Evolutionary conservation across 352 stramenopile species (phyloP).

Genomic region (Pythium folliculosum): DNA sequence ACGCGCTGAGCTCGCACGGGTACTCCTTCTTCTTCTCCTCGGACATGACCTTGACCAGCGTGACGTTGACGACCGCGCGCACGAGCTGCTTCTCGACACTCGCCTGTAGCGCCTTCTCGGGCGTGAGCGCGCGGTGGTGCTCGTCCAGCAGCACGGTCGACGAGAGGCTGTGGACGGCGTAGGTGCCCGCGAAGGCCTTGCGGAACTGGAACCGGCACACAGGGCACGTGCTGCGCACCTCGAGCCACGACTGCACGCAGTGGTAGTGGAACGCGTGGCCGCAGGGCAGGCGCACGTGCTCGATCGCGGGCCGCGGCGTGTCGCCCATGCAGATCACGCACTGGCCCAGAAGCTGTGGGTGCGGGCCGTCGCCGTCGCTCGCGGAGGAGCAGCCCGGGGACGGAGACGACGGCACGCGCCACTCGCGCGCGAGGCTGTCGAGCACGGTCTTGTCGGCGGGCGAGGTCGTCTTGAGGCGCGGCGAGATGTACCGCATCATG

Average conservation of each 20-base stretch:
- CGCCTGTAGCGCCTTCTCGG: conserved; percentile 26
- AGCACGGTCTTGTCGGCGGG: conserved; percentile 43
- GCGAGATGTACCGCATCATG: conserved; percentile 58
- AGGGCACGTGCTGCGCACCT: conserved; percentile 89
- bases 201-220: conserved; percentile 90
- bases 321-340: conserved; percentile 91
- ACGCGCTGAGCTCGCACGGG: conserved; percentile 50
- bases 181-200: conserved; percentile 58
- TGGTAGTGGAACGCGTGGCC: conserved; percentile 90
- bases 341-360: conserved; percentile 26
- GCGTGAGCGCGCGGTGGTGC: conserved; percentile 26
- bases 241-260: conserved; percentile 92
- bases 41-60: conserved; percentile 47
- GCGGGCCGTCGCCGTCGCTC: not conserved
- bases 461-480: conserved; percentile 64
- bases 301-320: conserved; percentile 30
- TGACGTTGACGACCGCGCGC: conserved; percentile 44
- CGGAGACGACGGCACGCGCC: conserved; percentile 19
- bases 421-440: conserved; percentile 35
- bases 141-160: conserved; percentile 44
- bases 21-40: conserved; percentile 49
- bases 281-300: conserved; percentile 80
- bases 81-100: conserved; percentile 44
- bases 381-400: not conserved
- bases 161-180: conserved; percentile 44